phyloP scores from a whole-genome alignment of 2,329 filamentous ascomycete species.

The Claviceps maximensis region DNA sequence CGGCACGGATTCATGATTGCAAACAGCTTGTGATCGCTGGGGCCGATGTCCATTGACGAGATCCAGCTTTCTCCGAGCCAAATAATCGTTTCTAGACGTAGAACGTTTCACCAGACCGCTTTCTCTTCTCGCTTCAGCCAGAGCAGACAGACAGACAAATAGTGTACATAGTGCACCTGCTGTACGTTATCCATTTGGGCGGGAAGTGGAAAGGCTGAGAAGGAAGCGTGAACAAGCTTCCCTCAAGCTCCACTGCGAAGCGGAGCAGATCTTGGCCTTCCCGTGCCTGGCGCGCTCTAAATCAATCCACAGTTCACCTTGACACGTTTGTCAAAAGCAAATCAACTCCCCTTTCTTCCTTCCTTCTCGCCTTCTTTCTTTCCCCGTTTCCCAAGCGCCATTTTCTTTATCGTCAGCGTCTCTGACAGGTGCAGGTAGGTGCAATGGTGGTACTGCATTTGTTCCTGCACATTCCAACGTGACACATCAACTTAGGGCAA shows the following conservation, averaged over 20 bases:
- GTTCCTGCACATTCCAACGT: slow-evolving; percentile 1
- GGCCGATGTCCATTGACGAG: neutral
- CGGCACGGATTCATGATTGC: neutral
- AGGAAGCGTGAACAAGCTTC: neutral
- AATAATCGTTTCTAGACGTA: neutral
- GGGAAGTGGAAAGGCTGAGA: neutral
- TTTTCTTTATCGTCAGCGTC: no score
- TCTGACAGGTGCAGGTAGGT: neutral
- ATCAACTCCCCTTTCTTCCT: neutral
- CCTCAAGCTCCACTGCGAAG: neutral
- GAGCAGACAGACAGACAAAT: neutral
- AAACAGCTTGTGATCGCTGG: neutral
- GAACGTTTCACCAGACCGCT: neutral
- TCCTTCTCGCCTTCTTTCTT: neutral
- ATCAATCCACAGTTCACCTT: no score
- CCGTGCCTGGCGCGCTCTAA: neutral
- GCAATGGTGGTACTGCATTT: neutral
- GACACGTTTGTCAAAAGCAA: neutral
- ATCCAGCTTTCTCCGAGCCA: neutral
- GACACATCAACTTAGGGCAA: neutral
- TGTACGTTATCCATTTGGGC: neutral
- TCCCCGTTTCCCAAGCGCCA: neutral
- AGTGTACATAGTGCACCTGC: neutral
- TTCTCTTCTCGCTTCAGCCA: neutral
- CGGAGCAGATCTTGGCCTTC: neutral